phyloP scores from a whole-genome alignment of 192 early-diverging fungal genomes.

The Rhizophagus sp. region DNA sequence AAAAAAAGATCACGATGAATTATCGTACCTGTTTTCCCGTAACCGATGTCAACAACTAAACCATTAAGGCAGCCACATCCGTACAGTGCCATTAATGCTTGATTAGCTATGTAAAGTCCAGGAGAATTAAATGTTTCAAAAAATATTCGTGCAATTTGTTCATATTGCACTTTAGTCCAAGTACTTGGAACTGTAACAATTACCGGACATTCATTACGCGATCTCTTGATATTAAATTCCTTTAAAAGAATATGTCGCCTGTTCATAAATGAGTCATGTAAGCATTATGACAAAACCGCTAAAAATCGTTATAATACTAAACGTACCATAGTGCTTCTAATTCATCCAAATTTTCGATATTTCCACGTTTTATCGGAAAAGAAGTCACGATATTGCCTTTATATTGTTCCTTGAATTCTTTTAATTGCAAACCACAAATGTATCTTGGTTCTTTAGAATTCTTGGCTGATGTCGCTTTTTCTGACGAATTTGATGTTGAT shows the following conservation, averaged over 20 bases:
- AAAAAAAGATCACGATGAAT: not conserved
- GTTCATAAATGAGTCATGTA: not conserved
- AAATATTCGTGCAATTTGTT: slow-evolving; percentile 80
- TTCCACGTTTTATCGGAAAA: slow-evolving; percentile 59
- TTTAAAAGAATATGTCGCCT: slow-evolving; percentile 79
- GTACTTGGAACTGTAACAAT: slow-evolving; percentile 76
- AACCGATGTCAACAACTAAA: slow-evolving; percentile 90
- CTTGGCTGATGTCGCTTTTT: slow-evolving; percentile 28
- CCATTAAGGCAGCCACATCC: slow-evolving; percentile 77
- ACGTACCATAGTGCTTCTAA: slow-evolving; percentile 69
- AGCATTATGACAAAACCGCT: not conserved
- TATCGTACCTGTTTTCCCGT: slow-evolving; percentile 69
- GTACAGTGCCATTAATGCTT: slow-evolving; percentile 81
- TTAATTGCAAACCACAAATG: slow-evolving; percentile 35
- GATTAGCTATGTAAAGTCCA: slow-evolving; percentile 77
- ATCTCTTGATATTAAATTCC: slow-evolving; percentile 74
- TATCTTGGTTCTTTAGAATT: slow-evolving; percentile 31
- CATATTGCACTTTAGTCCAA: slow-evolving; percentile 82
- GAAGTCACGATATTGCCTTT: slow-evolving; percentile 35
- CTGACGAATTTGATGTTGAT: not conserved
- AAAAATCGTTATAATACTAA: slow-evolving; percentile 12
- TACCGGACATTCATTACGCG: slow-evolving; percentile 75
- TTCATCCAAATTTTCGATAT: slow-evolving; percentile 71
- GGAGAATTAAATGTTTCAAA: slow-evolving; percentile 94
- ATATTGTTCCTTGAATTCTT: slow-evolving; percentile 34